These are phyloP conservation scores for Lachnellula willkommii DNA, from an alignment of 2,329 filamentous ascomycete species.

Conservation along the genomic window DNA sequence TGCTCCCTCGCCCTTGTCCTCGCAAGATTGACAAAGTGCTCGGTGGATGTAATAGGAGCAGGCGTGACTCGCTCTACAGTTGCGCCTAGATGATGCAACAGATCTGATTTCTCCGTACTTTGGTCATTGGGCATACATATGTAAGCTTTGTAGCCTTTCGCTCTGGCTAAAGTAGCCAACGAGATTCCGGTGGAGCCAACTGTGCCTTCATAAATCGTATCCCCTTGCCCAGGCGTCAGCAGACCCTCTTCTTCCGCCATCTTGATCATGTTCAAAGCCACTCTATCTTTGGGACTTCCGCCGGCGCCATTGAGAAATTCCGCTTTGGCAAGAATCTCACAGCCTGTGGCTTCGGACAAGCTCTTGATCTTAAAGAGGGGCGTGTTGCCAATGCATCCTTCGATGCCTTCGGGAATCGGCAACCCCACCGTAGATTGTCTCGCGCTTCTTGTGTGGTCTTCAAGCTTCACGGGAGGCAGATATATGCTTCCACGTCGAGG, in stretches of 20 bases:
- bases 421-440: constrained; percentile 24
- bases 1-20: constrained; percentile 71
- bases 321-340: constrained; percentile 86
- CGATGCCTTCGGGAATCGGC: constrained; percentile 69
- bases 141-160: constrained; percentile 83
- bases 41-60: constrained; percentile 86
- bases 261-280: constrained; percentile 84
- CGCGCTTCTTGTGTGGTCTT: constrained; percentile 47
- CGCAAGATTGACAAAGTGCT: constrained; percentile 92
- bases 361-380: constrained; percentile 82
- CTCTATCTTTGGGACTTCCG: constrained; percentile 89
- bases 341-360: constrained; percentile 79
- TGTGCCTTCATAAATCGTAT: constrained; percentile 96
- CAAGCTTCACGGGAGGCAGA: constrained; percentile 44
- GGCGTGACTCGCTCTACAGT: constrained; percentile 87
- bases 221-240: constrained; percentile 72
- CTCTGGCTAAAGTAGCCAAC: constrained; percentile 79
- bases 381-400: constrained; percentile 89
- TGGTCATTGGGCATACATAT: constrained; percentile 98
- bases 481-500: constrained; percentile 27
- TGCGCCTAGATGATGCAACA: constrained; percentile 84
- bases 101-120: constrained; percentile 78
- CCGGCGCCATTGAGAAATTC: constrained; percentile 96
- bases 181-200: constrained; percentile 96
- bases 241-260: constrained; percentile 73